Evolutionary conservation across 495 filamentous ascomycete species (phyloP).

Genomic region (Hypoxylon lienhwacheense): DNA sequence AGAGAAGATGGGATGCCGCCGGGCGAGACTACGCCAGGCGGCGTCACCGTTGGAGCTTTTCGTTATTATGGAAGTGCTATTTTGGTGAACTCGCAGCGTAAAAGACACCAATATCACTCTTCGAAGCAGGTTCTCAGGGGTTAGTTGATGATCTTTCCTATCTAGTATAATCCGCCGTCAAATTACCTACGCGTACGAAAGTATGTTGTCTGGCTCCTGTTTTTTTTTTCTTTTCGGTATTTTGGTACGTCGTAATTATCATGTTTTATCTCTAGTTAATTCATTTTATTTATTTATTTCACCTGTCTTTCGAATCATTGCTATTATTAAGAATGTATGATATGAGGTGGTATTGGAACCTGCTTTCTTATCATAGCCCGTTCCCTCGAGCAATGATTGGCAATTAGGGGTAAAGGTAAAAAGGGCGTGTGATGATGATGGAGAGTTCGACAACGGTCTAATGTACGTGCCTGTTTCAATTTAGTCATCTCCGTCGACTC

Average conservation of each 20-base stretch:
- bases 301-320: no score
- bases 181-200: conserved; percentile 28
- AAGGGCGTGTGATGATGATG: conserved; percentile 23
- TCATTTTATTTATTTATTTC: no score
- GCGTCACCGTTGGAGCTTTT: conserved; percentile 5
- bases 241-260: conserved; percentile 25
- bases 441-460: conserved; percentile 31
- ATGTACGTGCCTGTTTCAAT: conserved; percentile 37
- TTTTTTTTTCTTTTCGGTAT: conserved; percentile 23
- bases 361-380: conserved; percentile 17
- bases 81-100: conserved; percentile 5
- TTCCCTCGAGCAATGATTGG: conserved; percentile 28
- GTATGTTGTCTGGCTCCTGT: conserved; percentile 13
- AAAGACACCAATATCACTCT: conserved; percentile 8
- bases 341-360: conserved; percentile 27
- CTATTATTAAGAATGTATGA: no score
- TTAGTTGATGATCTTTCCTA: conserved; percentile 29
- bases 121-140: conserved; percentile 18
- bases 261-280: conserved; percentile 23
- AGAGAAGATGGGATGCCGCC: no score
- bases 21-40: conserved; percentile 3
- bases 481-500: conserved; percentile 37
- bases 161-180: conserved; percentile 26
- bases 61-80: no score
- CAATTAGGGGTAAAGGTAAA: conserved; percentile 21